Evolutionary conservation across 768 basidiomycete genomes (phyloP).

Genomic region (Mycena capillaripes): DNA sequence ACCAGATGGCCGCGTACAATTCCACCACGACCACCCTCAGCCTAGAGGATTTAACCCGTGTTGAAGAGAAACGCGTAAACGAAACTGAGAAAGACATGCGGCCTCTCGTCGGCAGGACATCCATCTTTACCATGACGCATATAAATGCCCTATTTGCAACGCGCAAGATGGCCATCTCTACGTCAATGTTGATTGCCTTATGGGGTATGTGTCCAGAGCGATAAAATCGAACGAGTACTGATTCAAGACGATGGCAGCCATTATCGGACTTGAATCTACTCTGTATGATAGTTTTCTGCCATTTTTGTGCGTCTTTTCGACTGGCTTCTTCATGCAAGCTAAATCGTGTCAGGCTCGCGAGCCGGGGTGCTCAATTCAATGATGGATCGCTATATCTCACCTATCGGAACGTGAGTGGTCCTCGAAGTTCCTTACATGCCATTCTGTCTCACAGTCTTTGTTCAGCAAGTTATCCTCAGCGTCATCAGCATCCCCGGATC

Average conservation of each 20-base stretch:
- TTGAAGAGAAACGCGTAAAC: conserved; percentile 26
- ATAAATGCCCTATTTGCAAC: conserved; percentile 66
- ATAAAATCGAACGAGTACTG: no score
- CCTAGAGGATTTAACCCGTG: conserved; percentile 61
- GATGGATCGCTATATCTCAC: conserved; percentile 79
- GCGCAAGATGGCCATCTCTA: conserved; percentile 62
- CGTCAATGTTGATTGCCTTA: conserved; percentile 60
- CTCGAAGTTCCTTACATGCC: neutral
- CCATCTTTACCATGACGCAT: conserved; percentile 44
- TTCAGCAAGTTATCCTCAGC: conserved; percentile 78
- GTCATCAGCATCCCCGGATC: conserved; percentile 80
- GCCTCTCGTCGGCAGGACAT: conserved; percentile 47
- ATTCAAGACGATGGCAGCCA: conserved; percentile 18
- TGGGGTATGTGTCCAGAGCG: conserved; percentile 56
- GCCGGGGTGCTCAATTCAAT: conserved; percentile 76
- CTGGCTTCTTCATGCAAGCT: neutral
- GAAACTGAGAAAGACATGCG: conserved; percentile 47
- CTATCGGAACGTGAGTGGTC: conserved; percentile 73
- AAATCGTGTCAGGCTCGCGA: conserved; percentile 61
- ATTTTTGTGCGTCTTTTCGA: conserved; percentile 24
- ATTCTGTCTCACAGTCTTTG: neutral
- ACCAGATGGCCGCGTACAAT: conserved; percentile 73
- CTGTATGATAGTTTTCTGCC: conserved; percentile 49
- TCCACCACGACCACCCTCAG: conserved; percentile 62
- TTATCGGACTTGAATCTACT: conserved; percentile 85